Base-by-base conservation (phyloP, 2,329 filamentous ascomycete species). In the Epichloe scottii region DNA sequence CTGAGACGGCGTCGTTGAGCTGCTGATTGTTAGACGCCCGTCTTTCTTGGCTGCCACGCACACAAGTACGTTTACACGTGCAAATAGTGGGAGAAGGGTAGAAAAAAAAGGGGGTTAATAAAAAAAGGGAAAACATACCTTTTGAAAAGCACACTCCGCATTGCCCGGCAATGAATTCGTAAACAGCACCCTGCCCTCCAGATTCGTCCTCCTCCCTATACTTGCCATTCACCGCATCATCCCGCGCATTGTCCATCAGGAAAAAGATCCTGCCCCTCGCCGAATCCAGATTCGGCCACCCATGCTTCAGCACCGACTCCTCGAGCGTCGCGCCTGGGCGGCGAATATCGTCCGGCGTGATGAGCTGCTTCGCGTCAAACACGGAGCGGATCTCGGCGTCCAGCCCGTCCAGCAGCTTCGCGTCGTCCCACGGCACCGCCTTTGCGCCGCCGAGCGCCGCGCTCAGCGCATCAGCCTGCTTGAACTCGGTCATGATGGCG, bases 401-500 rank as follows among this genome's bases (percentile, higher is more conserved):
- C 33, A 77, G 62, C 15, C 63, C 66, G 51, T 68, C 66, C 8
- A 77, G 66, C 3, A 66, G 60, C 3, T 60, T 63, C 0, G 62
- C 55, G 17, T 73, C 59, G 21, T 69, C 69, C 73, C 72, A 76
- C 35, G 66, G 65, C 21, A 70, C 66, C 2, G 66, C 62, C 51
- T 66, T 60, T 5, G 68, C 65, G 12, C 68, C 66, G 35, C 68
- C 60, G 4, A 54, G 47, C n/a, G 51, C 47, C 5, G 52, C 55
- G 21, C 56, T 46, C n/a, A 55, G 46, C 2, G 49, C 37, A 17
- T 64, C 58, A 5, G 62, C 55, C 6, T 65, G 68, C 59, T 75
- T 76, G 54, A 75, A 70, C 55, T 77, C 73, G 4, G 75, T 65
- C 61, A 76, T 72, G 57, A 76, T 67, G 14, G 69, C 63, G 53